Conservation (phyloP, 805 yeast genomes). For the Kluyveromyces aestuarii region DNA sequence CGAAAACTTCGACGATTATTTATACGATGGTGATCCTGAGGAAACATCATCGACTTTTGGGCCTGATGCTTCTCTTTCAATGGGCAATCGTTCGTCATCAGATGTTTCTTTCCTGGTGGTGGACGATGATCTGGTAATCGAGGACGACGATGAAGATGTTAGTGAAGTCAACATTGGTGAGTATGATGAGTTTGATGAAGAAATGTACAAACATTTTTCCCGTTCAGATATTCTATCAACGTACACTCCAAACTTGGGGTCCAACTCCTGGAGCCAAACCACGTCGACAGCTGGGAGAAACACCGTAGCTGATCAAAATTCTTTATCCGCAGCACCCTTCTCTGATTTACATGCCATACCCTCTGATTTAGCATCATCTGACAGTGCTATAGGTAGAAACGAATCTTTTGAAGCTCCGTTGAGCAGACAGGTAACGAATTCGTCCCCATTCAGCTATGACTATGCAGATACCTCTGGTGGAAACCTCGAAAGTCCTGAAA, state of each 20-base stretch:
- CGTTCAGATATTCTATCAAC: background rate
- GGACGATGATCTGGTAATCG: constrained; percentile 5
- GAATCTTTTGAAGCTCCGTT: background rate
- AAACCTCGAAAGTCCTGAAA: background rate
- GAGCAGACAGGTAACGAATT: background rate
- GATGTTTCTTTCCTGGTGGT: background rate
- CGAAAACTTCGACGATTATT: constrained; percentile 7
- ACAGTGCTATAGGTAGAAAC: background rate
- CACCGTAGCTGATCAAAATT: background rate
- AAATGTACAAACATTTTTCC: constrained; percentile 20
- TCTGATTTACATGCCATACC: background rate
- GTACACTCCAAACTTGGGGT: constrained; percentile 3
- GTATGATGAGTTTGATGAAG: constrained; percentile 25
- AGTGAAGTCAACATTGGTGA: constrained; percentile 22
- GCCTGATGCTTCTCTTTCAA: background rate
- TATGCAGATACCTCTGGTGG: background rate
- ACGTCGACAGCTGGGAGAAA: background rate
- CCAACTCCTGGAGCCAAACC: background rate
- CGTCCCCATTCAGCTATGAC: background rate
- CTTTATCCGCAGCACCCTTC: background rate
- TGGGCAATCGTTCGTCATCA: no score
- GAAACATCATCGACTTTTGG: background rate
- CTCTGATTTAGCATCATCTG: background rate
- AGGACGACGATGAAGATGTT: constrained; percentile 13
- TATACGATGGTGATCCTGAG: constrained; percentile 4